phyloP scores from a whole-genome alignment of 2,329 filamentous ascomycete species.

The Didymella arachidicola region DNA sequence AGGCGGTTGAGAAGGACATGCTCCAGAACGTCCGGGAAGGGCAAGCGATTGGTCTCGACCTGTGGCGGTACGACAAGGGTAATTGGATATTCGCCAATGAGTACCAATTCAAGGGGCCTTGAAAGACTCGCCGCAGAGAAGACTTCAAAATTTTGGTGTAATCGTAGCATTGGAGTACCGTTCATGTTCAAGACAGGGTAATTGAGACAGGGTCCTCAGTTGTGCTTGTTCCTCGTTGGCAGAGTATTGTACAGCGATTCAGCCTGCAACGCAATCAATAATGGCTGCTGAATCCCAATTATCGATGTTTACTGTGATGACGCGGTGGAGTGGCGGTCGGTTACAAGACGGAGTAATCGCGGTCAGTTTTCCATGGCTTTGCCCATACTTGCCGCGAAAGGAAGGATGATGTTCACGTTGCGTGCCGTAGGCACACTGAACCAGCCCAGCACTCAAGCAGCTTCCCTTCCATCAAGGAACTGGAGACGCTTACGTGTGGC shows the following conservation, averaged over 20 bases:
- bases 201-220: not conserved
- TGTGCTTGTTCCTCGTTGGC: not conserved
- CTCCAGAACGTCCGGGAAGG: slow-evolving; percentile 45
- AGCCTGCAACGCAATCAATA: not conserved
- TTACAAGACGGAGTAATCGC: slow-evolving; percentile 20
- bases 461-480: not conserved
- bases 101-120: slow-evolving; percentile 44
- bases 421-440: not conserved
- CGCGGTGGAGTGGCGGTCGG: slow-evolving; percentile 13
- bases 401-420: slow-evolving; percentile 17
- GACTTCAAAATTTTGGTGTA: slow-evolving; percentile 15
- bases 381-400: slow-evolving; percentile 18
- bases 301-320: not conserved
- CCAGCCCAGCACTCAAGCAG: not conserved
- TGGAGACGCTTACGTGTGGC: not conserved
- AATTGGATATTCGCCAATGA: slow-evolving; percentile 51
- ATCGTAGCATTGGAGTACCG: slow-evolving; percentile 1
- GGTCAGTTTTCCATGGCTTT: slow-evolving; percentile 24
- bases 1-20: slow-evolving; percentile 45
- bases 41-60: slow-evolving; percentile 48
- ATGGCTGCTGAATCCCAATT: not conserved
- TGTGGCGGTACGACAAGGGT: slow-evolving; percentile 55
- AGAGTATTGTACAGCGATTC: not conserved
- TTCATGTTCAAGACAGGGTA: not conserved
- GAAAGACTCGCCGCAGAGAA: slow-evolving; percentile 10